phyloP scores from a whole-genome alignment of 768 basidiomycete genomes.

The Amanita molliuscula region DNA sequence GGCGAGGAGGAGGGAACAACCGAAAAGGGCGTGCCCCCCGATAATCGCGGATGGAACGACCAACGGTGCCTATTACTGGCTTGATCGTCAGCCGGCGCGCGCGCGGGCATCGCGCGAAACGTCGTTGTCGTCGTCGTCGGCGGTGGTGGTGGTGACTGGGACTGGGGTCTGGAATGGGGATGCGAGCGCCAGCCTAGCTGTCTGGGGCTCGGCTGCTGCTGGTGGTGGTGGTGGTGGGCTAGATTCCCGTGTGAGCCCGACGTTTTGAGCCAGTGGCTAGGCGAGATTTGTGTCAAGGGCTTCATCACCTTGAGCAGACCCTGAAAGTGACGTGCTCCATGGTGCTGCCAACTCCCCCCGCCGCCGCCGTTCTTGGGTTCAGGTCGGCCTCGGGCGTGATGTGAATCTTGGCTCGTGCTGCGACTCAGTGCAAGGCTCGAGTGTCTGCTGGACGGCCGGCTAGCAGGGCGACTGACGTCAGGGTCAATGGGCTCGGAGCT shows the following conservation, averaged over 20 bases:
- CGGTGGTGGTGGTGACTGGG: neutral
- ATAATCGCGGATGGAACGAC: neutral
- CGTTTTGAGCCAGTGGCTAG: constrained; percentile 10
- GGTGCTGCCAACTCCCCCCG: constrained; percentile 18
- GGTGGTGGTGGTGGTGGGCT: no score
- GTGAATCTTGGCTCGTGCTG: constrained; percentile 25
- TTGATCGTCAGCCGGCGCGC: no score
- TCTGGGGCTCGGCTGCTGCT: neutral
- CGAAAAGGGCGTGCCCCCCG: neutral
- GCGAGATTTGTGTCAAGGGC: constrained; percentile 39
- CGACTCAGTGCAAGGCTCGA: constrained; percentile 44
- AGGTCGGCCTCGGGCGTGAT: neutral
- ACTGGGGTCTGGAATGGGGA: neutral
- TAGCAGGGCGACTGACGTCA: constrained; percentile 13
- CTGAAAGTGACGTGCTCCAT: constrained; percentile 33
- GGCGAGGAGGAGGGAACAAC: neutral
- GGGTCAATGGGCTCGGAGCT: constrained; percentile 9
- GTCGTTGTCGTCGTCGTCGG: no score
- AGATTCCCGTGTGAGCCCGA: constrained; percentile 8
- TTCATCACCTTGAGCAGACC: constrained; percentile 53
- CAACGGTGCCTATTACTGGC: neutral
- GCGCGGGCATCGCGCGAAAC: no score
- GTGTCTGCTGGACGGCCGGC: constrained; percentile 22
- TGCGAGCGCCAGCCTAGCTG: neutral
- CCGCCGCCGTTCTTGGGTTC: neutral